Conservation (phyloP, 371 early-diverging fungal species). For the Mucor plumbeus region DNA sequence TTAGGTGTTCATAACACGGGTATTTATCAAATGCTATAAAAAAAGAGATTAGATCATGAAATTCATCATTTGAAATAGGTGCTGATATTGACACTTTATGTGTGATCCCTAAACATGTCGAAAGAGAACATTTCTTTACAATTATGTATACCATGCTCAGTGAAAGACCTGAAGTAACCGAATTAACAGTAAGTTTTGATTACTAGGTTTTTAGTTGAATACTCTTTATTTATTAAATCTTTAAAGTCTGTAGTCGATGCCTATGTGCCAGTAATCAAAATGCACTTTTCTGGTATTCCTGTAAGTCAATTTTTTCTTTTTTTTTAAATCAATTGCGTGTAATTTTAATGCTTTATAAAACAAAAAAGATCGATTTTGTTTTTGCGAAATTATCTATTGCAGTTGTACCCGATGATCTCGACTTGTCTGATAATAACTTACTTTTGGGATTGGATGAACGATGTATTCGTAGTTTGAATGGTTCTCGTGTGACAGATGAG, state of each 20-base stretch:
- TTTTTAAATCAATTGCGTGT: background rate
- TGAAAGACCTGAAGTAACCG: slow-evolving; percentile 80
- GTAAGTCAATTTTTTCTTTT: slow-evolving; percentile 42
- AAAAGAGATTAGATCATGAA: background rate
- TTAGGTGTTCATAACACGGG: slow-evolving; percentile 97
- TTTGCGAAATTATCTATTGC: slow-evolving; percentile 85
- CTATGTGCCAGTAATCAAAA: slow-evolving; percentile 98
- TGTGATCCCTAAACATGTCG: slow-evolving; percentile 91
- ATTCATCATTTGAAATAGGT: slow-evolving; percentile 46
- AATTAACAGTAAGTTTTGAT: slow-evolving; percentile 69
- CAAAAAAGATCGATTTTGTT: slow-evolving; percentile 88
- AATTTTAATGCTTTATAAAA: background rate
- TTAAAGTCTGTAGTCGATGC: slow-evolving; percentile 85
- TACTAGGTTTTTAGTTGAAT: background rate
- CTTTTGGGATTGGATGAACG: slow-evolving; percentile 91
- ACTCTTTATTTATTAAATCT: background rate
- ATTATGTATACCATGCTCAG: slow-evolving; percentile 85
- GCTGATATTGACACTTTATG: slow-evolving; percentile 99
- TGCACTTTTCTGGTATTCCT: slow-evolving; percentile 87
- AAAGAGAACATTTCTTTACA: slow-evolving; percentile 93
- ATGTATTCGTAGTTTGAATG: slow-evolving; percentile 95
- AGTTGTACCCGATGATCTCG: slow-evolving; percentile 82
- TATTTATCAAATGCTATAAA: slow-evolving; percentile 24
- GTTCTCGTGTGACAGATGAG: slow-evolving; percentile 97
- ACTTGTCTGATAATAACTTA: slow-evolving; percentile 84